Percentiles rank a stretch among this genome's conserved stretches.
Conservation (phyloP, 1,139 yeast species). For the Fermentozyma sake region DNA sequence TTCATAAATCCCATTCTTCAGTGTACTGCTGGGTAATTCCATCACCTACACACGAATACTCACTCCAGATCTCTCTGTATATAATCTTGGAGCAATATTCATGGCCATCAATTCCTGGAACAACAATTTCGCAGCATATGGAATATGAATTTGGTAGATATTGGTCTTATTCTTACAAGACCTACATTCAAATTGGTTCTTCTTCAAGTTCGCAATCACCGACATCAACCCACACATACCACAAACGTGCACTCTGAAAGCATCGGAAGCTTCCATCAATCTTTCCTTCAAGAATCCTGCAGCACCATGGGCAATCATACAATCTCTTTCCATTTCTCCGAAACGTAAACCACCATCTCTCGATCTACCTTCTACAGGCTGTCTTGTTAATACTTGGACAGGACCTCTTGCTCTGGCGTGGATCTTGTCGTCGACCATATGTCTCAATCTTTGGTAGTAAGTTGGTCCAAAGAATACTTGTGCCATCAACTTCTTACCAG, state of each 20-base stretch:
- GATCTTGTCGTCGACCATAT: constrained; percentile 98
- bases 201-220: constrained; percentile 93
- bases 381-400: constrained; percentile 95
- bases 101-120: constrained; percentile 95
- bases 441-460: constrained; percentile 95
- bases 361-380: constrained; percentile 99
- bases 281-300: constrained; percentile 97
- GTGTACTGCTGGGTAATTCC: constrained; percentile 1
- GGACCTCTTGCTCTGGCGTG: constrained; percentile 99
- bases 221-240: constrained; percentile 98
- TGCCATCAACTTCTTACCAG: constrained; percentile 96
- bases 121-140: constrained; percentile 92
- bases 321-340: constrained; percentile 99
- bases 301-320: constrained; percentile 99
- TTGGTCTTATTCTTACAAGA: constrained; percentile 98
- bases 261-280: constrained; percentile 98
- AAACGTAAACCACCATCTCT: constrained; percentile 99
- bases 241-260: constrained; percentile 96
- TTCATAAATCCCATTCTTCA: too few species aligned
- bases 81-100: constrained; percentile 92
- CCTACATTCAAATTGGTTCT: constrained; percentile 96
- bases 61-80: constrained; percentile 57
- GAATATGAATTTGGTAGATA: constrained; percentile 95
- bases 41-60: constrained; percentile 26
- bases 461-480: constrained; percentile 99